Evolutionary conservation across 805 yeast genomes (phyloP), one percentile per base, ranked within the genome.

Genomic region (Saturnispora dispora): DNA sequence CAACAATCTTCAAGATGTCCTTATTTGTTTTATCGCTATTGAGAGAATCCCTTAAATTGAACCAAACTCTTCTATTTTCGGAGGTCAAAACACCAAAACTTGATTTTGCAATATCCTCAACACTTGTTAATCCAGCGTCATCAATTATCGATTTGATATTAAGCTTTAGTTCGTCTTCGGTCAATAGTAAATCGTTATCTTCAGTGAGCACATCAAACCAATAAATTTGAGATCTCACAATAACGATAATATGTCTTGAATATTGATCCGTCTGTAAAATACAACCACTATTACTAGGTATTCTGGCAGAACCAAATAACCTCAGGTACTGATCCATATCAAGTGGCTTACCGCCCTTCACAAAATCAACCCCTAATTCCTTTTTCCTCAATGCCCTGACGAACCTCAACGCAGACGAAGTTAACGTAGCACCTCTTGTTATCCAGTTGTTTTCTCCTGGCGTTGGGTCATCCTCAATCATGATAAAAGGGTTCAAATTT

Each of bases 261-360:
- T 80, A 72, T 7, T 74, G 63, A 65, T 87, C 96, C 1, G 87
- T 78, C 66, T 88, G 96, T 82, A 89, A 81, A 51, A 85, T 79
- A 66, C 97, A 89, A 3, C 95, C 95, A 2, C 78, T 74, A 22
- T 76, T 74, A 1, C 93, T 83, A 45, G 97, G 96, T 55, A 89
- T 84, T 63, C 97, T 74, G 3, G 95, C 77, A 27, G 95, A 82
- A 2, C 96, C 97, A 70, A 89, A 89, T 53, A 89, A 71, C 66
- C 86, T 83, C 20, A 84, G 78, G 69, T 88, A 89, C 66, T 89
- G 97, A 63, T 88, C 91, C 97, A 89, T 89, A 68, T 91, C 88
- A 48, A 89, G 72, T 0, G 87, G 81, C 41, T 67, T 67, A 10
- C 78, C 80, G 51, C 80, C 81, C 52, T 81, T 79, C 56, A 85